Evolutionary conservation across 768 basidiomycete genomes (phyloP), one percentile per base, ranked within the genome.

Genomic region (Leccinum barrowsii): DNA sequence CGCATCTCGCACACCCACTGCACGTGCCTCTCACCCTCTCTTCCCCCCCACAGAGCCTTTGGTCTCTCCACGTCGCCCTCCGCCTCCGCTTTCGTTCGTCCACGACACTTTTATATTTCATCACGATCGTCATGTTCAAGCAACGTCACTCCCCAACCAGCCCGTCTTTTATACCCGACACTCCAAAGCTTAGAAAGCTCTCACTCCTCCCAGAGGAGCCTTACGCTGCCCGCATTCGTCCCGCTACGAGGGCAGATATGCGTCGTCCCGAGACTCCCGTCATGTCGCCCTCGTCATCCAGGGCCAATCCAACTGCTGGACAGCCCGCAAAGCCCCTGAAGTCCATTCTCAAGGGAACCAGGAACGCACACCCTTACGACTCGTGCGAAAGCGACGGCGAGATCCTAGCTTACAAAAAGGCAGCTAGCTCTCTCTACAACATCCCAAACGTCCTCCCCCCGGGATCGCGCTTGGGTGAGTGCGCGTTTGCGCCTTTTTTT

Each of bases 381-480:
- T 66, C 59, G 6, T 72, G 70, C 17, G 71, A 73, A 8, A 72
- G 71, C 67, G 72, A 74, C 24, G 64, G 65, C 1, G 71, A 72
- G 52, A 60, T 61, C 0, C 19, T 63, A 2, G 54, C 66, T 6
- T 44, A 66, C 22, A 73, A 72, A 46, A 65, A 68, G 55, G 57
- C 46, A 4, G 55, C 56, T 19, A 52, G 67, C 52, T 60, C 57
- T 47, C 58, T 28, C 26, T 72, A 72, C 54, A 66, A 57, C 44
- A 52, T 70, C 35, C 68, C 67, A 34, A 54, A 55, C 42, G 62
- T 62, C 46, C 19, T 48, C 26, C 69, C 71, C 19, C 64, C 63
- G 2, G 61, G 72, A 57, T 63, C 65, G 28, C 69, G 57, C 51
- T 28, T 71, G 55, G 67, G 71, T 74, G 21, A 62, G 71, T 59